A percentile compares a stretch with the other conserved stretches of the same genome.
Evolutionary conservation across 75 land plant genomes (phyloP).

Genomic region (Pinus albicaulis): DNA sequence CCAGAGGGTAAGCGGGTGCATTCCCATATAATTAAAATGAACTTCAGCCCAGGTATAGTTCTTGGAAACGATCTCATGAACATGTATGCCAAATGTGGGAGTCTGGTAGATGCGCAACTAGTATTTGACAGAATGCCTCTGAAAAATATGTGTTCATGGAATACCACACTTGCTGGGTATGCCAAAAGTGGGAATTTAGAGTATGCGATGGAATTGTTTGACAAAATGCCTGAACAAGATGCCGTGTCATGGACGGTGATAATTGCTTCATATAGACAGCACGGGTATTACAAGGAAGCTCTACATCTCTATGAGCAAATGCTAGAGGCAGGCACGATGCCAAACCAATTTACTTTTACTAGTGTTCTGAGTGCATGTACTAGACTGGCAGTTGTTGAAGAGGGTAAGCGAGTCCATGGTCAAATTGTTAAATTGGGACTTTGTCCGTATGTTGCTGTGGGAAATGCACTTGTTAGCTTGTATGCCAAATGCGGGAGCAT

Average conservation of each 20-base stretch:
- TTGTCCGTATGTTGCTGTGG: slow-evolving; percentile 31
- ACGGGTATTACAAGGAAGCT: slow-evolving; percentile 10
- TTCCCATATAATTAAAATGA: slow-evolving; percentile 1
- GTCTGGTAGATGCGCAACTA: slow-evolving; percentile 5
- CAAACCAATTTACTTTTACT: slow-evolving; percentile 20
- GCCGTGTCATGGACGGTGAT: slow-evolving; percentile 23
- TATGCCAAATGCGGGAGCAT: slow-evolving; percentile 66
- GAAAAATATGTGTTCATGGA: slow-evolving; percentile 10
- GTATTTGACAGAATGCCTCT: slow-evolving; percentile 13
- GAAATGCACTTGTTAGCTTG: slow-evolving; percentile 50
- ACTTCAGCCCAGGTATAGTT: not conserved
- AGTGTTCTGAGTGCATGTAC: slow-evolving; percentile 13
- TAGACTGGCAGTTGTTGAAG: too few relatives aligned
- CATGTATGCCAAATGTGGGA: slow-evolving; percentile 26
- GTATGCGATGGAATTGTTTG: slow-evolving; percentile 3
- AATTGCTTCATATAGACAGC: slow-evolving; percentile 16
- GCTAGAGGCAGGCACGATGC: slow-evolving; percentile 10
- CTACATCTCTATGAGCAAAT: slow-evolving; percentile 14
- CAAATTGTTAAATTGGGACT: slow-evolving; percentile 27
- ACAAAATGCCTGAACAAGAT: slow-evolving; percentile 9
- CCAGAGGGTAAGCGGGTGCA: slow-evolving; percentile 9
- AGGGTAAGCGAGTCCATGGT: slow-evolving; percentile 46
- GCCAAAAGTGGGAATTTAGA: slow-evolving; percentile 11
- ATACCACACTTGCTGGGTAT: slow-evolving; percentile 5
- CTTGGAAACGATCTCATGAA: slow-evolving; percentile 18